phyloP scores from a whole-genome alignment of 169 alveolate genomes.

The Plasmodium malariae region DNA sequence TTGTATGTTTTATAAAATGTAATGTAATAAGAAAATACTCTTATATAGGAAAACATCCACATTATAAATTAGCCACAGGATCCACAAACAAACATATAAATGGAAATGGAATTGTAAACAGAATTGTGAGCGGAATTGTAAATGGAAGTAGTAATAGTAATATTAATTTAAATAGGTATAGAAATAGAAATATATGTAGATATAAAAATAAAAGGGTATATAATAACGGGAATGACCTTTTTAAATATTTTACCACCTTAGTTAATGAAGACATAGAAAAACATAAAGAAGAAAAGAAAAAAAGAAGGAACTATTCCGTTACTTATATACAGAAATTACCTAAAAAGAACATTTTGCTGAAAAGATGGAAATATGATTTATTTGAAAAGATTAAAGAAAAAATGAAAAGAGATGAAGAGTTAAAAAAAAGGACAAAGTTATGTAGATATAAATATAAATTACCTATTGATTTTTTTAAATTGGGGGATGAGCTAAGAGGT shows the following conservation, averaged over 20 bases:
- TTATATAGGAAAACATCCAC: not conserved
- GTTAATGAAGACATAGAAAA: slow-evolving; percentile 27
- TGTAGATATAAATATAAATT: slow-evolving; percentile 49
- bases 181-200: not conserved
- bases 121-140: too few relatives aligned
- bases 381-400: slow-evolving; percentile 71
- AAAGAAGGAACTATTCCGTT: slow-evolving; percentile 26
- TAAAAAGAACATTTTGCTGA: slow-evolving; percentile 42
- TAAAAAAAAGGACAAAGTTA: slow-evolving; percentile 25
- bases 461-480: slow-evolving; percentile 65
- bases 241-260: slow-evolving; percentile 36
- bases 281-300: slow-evolving; percentile 48
- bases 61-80: too few relatives aligned
- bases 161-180: not conserved
- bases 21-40: not conserved
- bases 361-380: slow-evolving; percentile 73
- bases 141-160: too few relatives aligned
- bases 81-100: too few relatives aligned
- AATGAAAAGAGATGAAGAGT: slow-evolving; percentile 48
- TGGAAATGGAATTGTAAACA: too few relatives aligned
- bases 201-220: slow-evolving; percentile 20
- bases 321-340: slow-evolving; percentile 69
- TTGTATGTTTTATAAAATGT: not conserved
- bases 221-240: slow-evolving; percentile 47
- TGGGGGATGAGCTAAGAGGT: slow-evolving; percentile 37